Base-by-base conservation (phyloP, 2,329 filamentous ascomycete species). In the Remersonia thermophila region DNA sequence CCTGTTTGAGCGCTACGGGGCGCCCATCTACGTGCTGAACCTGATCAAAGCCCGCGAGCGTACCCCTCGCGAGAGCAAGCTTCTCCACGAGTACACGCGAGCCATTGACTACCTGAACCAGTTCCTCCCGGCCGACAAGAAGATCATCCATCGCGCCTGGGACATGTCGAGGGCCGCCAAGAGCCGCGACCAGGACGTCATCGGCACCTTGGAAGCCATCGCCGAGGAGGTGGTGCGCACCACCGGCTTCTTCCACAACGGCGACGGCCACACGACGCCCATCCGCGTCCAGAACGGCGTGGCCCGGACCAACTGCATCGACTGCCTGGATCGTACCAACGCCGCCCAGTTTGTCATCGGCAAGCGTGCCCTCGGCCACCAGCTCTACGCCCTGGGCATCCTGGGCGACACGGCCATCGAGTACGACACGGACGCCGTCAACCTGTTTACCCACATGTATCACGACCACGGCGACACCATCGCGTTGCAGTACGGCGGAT, bases 121-220 rank as follows among this genome's bases (percentile, higher is more conserved):
- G 53, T 94, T 93, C 40, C 65, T 98, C 2, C 89, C 91, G 0
- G 61, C 69, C 2, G 79, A 78, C 38, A 84, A 87, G 52, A 85
- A 84, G 54, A 93, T 98, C 35, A 75, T 89, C 8, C 89, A 98
- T 56, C 85, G 91, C 50, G 86, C 89, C 3, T 98, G 91, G 77
- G 91, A 98, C 55, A 98, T 98, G 91, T 94, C 87, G 43, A 73
- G 91, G 40, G 89, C 91, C 4, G 85, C 89, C 13, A 98, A 98
- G 60, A 77, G 80, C 49, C 79, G 83, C 26, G 87, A 91, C 39
- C 83, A 93, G 51, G 87, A 98, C 60, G 91, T 98, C 2, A 96
- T 98, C 47, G 80, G 80, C 16, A 93, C 83, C 1, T 69, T 98
- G 3, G 91, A 98, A 56, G 69, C 71, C 36, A 94, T 96, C 47